These are phyloP conservation scores for Astrothelium macrocarpum DNA, from an alignment of 495 filamentous ascomycete species.

Conservation along the genomic window DNA sequence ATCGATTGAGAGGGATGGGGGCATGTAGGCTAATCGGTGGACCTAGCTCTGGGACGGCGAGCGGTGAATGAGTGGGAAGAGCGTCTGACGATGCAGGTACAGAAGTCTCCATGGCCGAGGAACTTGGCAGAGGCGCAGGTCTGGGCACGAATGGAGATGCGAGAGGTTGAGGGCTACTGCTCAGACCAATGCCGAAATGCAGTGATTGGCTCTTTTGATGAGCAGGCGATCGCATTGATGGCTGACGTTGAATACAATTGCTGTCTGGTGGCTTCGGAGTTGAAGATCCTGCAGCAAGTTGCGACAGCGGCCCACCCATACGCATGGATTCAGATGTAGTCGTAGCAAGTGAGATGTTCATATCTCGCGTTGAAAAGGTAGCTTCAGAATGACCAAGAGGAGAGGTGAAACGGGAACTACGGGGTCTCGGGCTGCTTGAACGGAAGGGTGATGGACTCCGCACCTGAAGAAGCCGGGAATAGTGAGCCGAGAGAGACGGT, in stretches of 20 bases:
- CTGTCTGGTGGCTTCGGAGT: constrained; percentile 10
- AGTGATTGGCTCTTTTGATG: constrained; percentile 36
- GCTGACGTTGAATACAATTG: constrained; percentile 13
- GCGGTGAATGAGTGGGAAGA: not conserved
- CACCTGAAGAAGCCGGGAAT: constrained; percentile 60
- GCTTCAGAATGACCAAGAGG: constrained; percentile 30
- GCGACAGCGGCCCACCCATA: constrained; percentile 57
- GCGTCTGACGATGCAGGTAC: not conserved
- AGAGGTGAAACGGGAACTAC: constrained; percentile 25
- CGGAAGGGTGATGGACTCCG: constrained; percentile 64
- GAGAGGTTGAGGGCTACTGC: constrained; percentile 9
- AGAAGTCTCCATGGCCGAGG: not conserved
- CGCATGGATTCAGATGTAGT: constrained; percentile 76
- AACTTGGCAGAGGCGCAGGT: not conserved
- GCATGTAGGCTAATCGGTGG: constrained; percentile 26
- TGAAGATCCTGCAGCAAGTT: constrained; percentile 39
- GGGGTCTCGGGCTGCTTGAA: constrained; percentile 28
- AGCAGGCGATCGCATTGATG: constrained; percentile 23
- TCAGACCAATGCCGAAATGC: constrained; percentile 33
- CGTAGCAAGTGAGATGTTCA: constrained; percentile 73
- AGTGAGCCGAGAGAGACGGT: constrained; percentile 55
- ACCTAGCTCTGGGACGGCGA: not conserved
- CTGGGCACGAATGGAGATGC: constrained; percentile 20
- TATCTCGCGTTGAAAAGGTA: constrained; percentile 59
- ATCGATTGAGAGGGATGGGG: constrained; percentile 37